A percentile compares a stretch with the other conserved stretches of the same genome.
phyloP scores from a whole-genome alignment of 148 eudicot genomes.

The Rhododendron henanense region DNA sequence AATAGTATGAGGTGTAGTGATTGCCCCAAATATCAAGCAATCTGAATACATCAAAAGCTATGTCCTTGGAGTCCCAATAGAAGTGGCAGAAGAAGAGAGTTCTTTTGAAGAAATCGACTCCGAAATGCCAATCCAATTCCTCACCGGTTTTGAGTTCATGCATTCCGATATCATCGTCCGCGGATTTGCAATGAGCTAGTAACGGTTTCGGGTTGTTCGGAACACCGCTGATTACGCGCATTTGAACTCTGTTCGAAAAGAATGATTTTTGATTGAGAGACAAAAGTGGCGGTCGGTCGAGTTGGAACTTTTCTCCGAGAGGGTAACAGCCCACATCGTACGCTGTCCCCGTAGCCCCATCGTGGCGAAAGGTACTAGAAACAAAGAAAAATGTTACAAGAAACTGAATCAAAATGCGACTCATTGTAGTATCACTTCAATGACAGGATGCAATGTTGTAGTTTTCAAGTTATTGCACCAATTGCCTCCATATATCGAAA shows the following conservation, averaged over 20 bases:
- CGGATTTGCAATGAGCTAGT: neutral
- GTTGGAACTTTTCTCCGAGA: too few species aligned
- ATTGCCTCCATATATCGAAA: too few species aligned
- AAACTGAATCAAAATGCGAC: neutral
- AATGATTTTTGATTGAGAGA: neutral
- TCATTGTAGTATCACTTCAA: neutral
- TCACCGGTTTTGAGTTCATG: neutral
- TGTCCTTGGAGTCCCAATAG: neutral
- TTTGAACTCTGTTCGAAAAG: too few species aligned
- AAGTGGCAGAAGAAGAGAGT: neutral
- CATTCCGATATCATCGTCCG: neutral
- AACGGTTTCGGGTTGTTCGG: neutral
- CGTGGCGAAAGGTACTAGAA: neutral
- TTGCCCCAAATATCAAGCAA: too few species aligned
- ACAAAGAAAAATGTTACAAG: neutral
- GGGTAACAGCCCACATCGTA: too few species aligned
- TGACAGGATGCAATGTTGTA: too few species aligned
- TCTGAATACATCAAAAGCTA: neutral
- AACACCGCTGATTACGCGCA: neutral
- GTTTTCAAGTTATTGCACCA: too few species aligned
- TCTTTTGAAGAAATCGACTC: neutral
- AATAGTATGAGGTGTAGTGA: too few species aligned
- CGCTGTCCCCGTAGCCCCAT: too few species aligned
- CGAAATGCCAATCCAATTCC: neutral
- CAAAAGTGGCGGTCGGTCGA: too few species aligned